These are phyloP conservation scores for Solanum gandarillasii DNA, from an alignment of 257 asterid species.

Conservation along the genomic window DNA sequence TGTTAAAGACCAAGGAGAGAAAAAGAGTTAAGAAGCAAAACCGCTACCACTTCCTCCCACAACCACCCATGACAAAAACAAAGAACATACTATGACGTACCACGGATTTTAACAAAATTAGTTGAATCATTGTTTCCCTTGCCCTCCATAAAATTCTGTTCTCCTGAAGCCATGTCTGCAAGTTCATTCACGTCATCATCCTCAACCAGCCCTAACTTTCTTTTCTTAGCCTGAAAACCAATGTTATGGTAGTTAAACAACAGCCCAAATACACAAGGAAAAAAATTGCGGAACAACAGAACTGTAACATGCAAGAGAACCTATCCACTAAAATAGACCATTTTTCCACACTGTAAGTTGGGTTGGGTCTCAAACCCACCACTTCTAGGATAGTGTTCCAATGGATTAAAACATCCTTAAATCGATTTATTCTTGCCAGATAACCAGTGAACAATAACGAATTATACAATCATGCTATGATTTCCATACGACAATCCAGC, in stretches of 20 bases:
- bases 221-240: slow-evolving; percentile 45
- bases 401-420: not conserved
- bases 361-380: not conserved
- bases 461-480: not conserved
- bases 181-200: slow-evolving; percentile 30
- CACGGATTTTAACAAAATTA: slow-evolving; percentile 25
- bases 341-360: not conserved
- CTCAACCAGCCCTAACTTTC: slow-evolving; percentile 72
- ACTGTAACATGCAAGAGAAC: not conserved
- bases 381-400: not conserved
- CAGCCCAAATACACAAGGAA: not conserved
- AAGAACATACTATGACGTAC: slow-evolving; percentile 22
- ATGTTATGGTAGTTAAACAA: not conserved
- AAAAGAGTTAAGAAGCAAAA: not conserved
- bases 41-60: not conserved
- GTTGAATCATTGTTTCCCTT: slow-evolving; percentile 15
- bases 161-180: slow-evolving; percentile 16
- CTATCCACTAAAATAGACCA: not conserved
- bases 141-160: slow-evolving; percentile 24
- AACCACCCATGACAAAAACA: not conserved
- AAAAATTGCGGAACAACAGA: not conserved
- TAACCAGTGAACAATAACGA: not conserved
- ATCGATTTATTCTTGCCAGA: not conserved
- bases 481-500: not conserved
- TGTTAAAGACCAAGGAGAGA: not conserved